Base-by-base conservation (phyloP, 805 yeast genomes). In the Saccharomycopsis schoenii region DNA sequence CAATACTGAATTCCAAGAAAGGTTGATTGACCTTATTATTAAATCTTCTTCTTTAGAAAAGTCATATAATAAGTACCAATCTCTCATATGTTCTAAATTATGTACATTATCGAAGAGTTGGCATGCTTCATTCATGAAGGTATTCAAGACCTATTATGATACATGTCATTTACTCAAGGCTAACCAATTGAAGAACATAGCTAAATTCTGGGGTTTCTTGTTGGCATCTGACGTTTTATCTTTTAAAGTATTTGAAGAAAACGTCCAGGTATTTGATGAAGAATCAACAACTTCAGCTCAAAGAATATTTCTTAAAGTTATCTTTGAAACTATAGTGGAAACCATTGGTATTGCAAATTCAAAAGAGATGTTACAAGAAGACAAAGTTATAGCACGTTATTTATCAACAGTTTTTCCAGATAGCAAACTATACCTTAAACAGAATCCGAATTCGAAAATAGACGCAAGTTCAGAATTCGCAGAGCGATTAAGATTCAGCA, bases 121-220 rank as follows among this genome's bases (percentile, higher is more conserved):
- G 97, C 75, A 75, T 4, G 67, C 65, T 0, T 76, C 81, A 0
- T 88, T 88, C 66, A 73, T 72, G 10, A 60, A 66, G 2, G 77
- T 79, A 2, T 93, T 93, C 69, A 69, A 71, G 39, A 77, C 76
- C 14, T 81, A 80, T 64, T 90, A 88, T 71, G 70, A 69, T 1
- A 74, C 76, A 0, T 78, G 86, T 24, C 89, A 87, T 67, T 82
- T 85, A 60, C 82, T 79, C 67, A 96, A 89, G 65, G 81, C 90
- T 1, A 81, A 84, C 61, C 83, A 87, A 62, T 72, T 94, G 55
- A 77, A 97, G 62, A 90, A 89, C 66, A 76, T 90, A 1, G 96
- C 96, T 4, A 84, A 84, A 58, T 81, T 91, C 65, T 92, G 91
- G 83, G 99, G 97, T 1, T 94, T 88, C 68, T 68, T 89, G 67